These are phyloP conservation scores for Blastocrithidia nonstop DNA, from an alignment of 208 protist genomes.

Conservation along the genomic window DNA sequence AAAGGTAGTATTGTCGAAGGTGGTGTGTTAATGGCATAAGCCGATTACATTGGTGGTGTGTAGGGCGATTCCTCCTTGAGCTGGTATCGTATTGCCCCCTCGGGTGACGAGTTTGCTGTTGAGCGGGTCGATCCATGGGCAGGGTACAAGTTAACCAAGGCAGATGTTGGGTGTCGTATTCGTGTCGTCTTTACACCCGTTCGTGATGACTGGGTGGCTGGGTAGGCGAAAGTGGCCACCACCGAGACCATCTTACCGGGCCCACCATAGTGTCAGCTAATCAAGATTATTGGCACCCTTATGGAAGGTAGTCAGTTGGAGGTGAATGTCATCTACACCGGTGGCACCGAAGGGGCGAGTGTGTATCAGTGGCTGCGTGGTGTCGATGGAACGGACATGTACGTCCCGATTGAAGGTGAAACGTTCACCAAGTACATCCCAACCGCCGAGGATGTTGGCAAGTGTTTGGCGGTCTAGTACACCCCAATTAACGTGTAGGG, in stretches of 20 bases:
- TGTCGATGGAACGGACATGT: slow-evolving; percentile 19
- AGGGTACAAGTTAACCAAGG: slow-evolving; percentile 58
- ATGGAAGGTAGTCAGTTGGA: slow-evolving; percentile 69
- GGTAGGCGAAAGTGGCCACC: slow-evolving; percentile 57
- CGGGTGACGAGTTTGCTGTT: slow-evolving; percentile 50
- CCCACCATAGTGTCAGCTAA: slow-evolving; percentile 70
- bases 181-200: slow-evolving; percentile 78
- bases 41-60: slow-evolving; percentile 75
- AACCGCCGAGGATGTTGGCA: slow-evolving; percentile 71
- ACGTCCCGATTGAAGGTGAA: slow-evolving; percentile 69
- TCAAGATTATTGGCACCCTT: slow-evolving; percentile 82
- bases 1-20: slow-evolving; percentile 66
- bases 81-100: slow-evolving; percentile 70
- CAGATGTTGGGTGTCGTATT: slow-evolving; percentile 77
- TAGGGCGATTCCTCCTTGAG: slow-evolving; percentile 73
- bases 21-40: slow-evolving; percentile 54
- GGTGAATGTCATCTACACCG: slow-evolving; percentile 71
- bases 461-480: slow-evolving; percentile 82
- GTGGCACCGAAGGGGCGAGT: slow-evolving; percentile 76
- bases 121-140: slow-evolving; percentile 62
- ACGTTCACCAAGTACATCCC: slow-evolving; percentile 61
- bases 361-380: slow-evolving; percentile 86
- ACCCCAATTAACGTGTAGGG: slow-evolving; percentile 75
- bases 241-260: slow-evolving; percentile 45
- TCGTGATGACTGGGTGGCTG: slow-evolving; percentile 78